Evolutionary conservation across 768 basidiomycete species (phyloP), one percentile per base, ranked within the genome.

Genomic region (Rhodocollybia butyracea): DNA sequence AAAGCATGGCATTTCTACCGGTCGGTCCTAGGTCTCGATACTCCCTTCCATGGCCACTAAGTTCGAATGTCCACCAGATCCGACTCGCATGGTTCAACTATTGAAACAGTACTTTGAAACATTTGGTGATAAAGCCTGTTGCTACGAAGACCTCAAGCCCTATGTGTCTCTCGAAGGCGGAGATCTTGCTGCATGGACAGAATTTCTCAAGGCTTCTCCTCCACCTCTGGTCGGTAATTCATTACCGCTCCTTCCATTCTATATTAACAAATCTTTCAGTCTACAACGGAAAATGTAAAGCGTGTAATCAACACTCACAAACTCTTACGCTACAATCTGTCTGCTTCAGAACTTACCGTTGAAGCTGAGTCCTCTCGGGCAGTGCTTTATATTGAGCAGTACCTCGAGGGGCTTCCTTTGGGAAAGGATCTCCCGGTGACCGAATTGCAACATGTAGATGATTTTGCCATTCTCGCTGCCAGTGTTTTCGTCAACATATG

Each of bases 401-500:
- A 94, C 65, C 69, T 89, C 29, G 75, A 82, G 3, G 86, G 80
- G 17, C 76, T 95, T 27, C 73, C 79, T 19, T 72, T 93, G 2
- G 92, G 92, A 43, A 70, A 73, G 39, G 73, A 79, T 48, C 76
- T 95, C 19, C 82, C 86, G 7, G 66, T 75, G 3, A 89, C 91
- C 0, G 94, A 96, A 62, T 75, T 94, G 24, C 94, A 96, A 64
- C 90, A 88, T 17, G 89, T 84, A 1, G 94, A 97, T 61, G 94
- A 95, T 63, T 78, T 96, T 30, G 85, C 79, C 24, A 76, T 95
- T 26, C 73, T 97, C 21, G 84, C 88, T 5, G 86, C 79, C 2
- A 87, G 87, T 61, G 79, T 80, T 2, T 77, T 84, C 51, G 78
- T 93, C 42, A 82, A 73, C 64, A 66, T 83, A 21, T 91, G 88